Evolutionary conservation across 371 early-diverging fungal genomes (phyloP).

Genomic region (Chytridium lagenaria): DNA sequence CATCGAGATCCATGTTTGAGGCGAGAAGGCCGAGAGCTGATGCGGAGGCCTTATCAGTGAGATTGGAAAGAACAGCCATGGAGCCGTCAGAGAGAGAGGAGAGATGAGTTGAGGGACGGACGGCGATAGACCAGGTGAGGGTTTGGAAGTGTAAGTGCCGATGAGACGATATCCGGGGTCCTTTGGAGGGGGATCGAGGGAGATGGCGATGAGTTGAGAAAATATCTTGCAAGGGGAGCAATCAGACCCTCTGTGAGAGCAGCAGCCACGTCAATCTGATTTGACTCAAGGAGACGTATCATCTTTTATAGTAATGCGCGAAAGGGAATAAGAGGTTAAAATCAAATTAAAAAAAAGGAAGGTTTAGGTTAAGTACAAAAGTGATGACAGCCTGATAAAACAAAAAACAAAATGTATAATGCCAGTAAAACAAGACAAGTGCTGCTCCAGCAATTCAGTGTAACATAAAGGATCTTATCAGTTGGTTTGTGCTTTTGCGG

Average conservation of each 20-base stretch:
- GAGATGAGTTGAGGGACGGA: background rate
- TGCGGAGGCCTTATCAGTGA: background rate
- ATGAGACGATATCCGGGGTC: constrained; percentile 64
- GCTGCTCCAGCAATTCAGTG: too few species aligned
- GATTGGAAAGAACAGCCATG: constrained; percentile 36
- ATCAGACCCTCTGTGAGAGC: constrained; percentile 87
- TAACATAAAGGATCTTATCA: too few species aligned
- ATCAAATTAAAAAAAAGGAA: background rate
- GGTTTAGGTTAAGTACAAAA: background rate
- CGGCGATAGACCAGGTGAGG: constrained; percentile 61
- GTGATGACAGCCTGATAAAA: background rate
- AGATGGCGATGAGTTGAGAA: constrained; percentile 26
- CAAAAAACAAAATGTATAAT: background rate
- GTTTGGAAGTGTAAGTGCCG: constrained; percentile 77
- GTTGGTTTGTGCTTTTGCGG: too few species aligned
- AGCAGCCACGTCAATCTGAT: constrained; percentile 76
- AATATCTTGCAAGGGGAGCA: constrained; percentile 58
- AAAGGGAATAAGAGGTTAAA: background rate
- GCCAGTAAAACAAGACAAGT: too few species aligned
- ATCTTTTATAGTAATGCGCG: constrained; percentile 58
- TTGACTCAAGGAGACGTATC: constrained; percentile 72
- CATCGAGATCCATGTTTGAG: constrained; percentile 50
- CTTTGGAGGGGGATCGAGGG: background rate
- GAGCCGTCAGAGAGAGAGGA: constrained; percentile 39
- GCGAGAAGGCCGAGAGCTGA: background rate